phyloP scores from a whole-genome alignment of 164 flowering plant species.

The Pachysandra terminalis region DNA sequence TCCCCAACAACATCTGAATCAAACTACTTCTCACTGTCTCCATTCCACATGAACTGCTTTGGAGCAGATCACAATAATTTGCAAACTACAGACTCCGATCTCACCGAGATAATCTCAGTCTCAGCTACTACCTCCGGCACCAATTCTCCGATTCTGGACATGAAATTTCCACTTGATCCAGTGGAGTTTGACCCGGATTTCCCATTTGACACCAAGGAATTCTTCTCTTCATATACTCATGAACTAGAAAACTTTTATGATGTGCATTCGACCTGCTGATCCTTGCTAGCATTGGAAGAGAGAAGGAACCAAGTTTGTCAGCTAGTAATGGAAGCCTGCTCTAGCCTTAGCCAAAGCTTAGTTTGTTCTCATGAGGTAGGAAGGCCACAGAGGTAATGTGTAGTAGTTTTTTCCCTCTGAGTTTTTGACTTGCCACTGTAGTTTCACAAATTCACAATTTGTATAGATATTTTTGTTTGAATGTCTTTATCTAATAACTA shows the following conservation, averaged over 20 bases:
- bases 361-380: no score
- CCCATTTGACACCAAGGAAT: slow-evolving; percentile 38
- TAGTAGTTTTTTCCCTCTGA: no score
- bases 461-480: no score
- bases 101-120: slow-evolving; percentile 46
- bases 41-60: slow-evolving; percentile 31
- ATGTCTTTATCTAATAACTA: no score
- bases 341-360: no score
- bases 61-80: slow-evolving; percentile 23
- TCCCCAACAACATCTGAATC: slow-evolving; percentile 69
- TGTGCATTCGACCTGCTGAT: neutral
- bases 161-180: slow-evolving; percentile 46
- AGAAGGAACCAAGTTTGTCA: no score
- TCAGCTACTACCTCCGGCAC: slow-evolving; percentile 60
- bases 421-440: no score
- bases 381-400: no score
- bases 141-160: slow-evolving; percentile 58
- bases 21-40: slow-evolving; percentile 39
- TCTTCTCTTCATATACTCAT: slow-evolving; percentile 30
- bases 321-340: no score
- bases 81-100: slow-evolving; percentile 45
- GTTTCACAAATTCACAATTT: no score
- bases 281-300: neutral
- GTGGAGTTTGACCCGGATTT: slow-evolving; percentile 41
- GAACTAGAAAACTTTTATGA: neutral